Evolutionary conservation across 139 green algal species (phyloP), one percentile per base, ranked within the genome.

Genomic region (Parachlorella kessleri): DNA sequence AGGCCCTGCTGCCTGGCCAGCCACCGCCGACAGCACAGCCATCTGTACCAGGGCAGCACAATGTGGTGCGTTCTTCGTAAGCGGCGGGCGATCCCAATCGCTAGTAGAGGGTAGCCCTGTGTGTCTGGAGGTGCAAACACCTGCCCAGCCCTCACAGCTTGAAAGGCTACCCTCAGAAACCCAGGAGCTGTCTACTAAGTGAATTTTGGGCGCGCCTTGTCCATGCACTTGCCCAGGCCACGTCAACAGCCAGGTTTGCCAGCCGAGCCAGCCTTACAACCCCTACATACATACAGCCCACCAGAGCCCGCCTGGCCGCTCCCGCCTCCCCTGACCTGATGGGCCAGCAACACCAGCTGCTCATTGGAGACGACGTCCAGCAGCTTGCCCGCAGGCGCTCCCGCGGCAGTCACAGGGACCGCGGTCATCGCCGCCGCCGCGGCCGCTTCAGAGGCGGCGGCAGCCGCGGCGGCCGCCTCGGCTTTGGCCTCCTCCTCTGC

Each of bases 301-400:
- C 4, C 1, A 10, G 2, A 26, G 35, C 4, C 59, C 3, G 26
- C 59, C 21, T 3, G 26, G 4, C 64, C 39, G 30, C 70, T 3
- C 42, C 37, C 70, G 33, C 24, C 24, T 41, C 26, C 30, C 39
- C 74, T 35, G 8, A 69, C 71, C 78, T 83, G 81, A 36, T 65
- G 4, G 3, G 83, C 63, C 55, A 92, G 77, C 30, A 75, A 7
- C 0, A 59, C 74, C 64, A 88, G 72, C 69, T 86, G 81, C 2
- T 75, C 66, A 6, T 86, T 81, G 1, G 63, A 82, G 67, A 82
- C 81, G 32, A 80, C 78, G 4, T 91, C 78, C 33, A 90, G 81
- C 81, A 92, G 83, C 55, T 33, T 77, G 39, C 30, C 1, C 0
- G 74, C 70, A 0, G 70, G 78, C 23, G 53, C 41, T 9, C 86